Evolutionary conservation across 495 filamentous ascomycete species (phyloP).

Genomic region (Pyrenula aspistea): DNA sequence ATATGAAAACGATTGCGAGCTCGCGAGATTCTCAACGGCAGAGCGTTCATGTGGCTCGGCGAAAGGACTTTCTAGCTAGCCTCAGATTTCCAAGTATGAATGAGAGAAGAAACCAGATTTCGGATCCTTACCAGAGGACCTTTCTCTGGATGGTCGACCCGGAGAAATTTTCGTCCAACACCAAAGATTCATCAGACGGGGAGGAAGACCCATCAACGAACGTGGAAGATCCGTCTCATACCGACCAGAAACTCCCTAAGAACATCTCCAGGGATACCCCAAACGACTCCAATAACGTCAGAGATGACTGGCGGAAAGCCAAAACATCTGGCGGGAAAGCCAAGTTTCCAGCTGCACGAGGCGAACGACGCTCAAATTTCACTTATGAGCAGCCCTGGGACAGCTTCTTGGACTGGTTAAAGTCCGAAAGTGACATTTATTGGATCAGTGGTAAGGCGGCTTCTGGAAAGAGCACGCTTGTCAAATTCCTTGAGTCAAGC

Average conservation of each 20-base stretch:
- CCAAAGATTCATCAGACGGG: too few species aligned
- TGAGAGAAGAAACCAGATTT: neutral
- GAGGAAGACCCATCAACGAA: neutral
- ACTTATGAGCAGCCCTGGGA: neutral
- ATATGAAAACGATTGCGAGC: neutral
- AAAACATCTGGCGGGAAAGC: neutral
- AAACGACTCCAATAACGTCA: neutral
- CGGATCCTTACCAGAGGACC: neutral
- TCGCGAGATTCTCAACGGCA: neutral
- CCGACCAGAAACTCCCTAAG: neutral
- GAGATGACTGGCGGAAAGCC: neutral
- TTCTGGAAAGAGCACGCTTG: constrained; percentile 34
- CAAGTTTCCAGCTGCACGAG: neutral
- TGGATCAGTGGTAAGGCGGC: constrained; percentile 28
- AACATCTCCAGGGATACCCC: neutral
- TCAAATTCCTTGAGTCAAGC: constrained; percentile 22
- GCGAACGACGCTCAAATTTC: too few species aligned
- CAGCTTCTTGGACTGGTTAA: constrained; percentile 18
- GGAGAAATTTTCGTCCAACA: neutral
- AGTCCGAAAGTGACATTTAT: constrained; percentile 15
- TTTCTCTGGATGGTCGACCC: neutral
- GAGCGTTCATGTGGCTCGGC: neutral
- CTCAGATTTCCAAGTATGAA: neutral
- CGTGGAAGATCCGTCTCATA: neutral
- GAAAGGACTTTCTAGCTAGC: neutral